Evolutionary conservation across 345 rosid species (phyloP), one percentile per base, ranked within the genome.

Genomic region (Noccaea bulbosa): DNA sequence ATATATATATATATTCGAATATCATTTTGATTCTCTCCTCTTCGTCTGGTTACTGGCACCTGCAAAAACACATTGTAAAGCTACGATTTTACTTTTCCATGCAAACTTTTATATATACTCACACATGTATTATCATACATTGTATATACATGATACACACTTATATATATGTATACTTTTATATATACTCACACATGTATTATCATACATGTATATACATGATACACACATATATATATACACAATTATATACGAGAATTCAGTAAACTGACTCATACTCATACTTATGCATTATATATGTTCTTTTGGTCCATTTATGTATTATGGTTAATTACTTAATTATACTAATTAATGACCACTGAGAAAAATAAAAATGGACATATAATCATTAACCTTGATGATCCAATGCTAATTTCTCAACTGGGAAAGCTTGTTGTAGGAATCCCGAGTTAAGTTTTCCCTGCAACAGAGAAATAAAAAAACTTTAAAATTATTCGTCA

Each of bases 11-110:
- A 52, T 37, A 52, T 62, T 55, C 35, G 15, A 8, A 32, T 20
- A 52, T 24, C 62, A 52, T 24, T 46, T 45, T 72, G 27, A 64
- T 30, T 27, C 51, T 65, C 59, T 73, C 39, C 77, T 65, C 60
- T 73, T 73, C 32, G 35, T 55, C 60, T 57, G 58, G 22, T 73
- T 57, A 16, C 44, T 57, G 11, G n/a, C 65, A 39, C 59, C 77
- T 73, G 77, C 22, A 55, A 55, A 64, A 27, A 73, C 8, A 65
- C 12, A 55, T 54, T 54, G 24, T 39, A 20, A 72, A 62, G 62
- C 69, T 49, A 30, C 22, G 11, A 51, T 9, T 34, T 45, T 7
- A 34, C 4, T 5, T 37, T n/a, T 62, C 17, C 46, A 72, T 63
- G 20, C 38, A 71, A n/a, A 71, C 20, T 30, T 49, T 40, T 50